Percentiles rank a stretch among this genome's conserved stretches.
Evolutionary conservation across 192 early-diverging fungal genomes (phyloP).

Genomic region (Coemansia sp.): DNA sequence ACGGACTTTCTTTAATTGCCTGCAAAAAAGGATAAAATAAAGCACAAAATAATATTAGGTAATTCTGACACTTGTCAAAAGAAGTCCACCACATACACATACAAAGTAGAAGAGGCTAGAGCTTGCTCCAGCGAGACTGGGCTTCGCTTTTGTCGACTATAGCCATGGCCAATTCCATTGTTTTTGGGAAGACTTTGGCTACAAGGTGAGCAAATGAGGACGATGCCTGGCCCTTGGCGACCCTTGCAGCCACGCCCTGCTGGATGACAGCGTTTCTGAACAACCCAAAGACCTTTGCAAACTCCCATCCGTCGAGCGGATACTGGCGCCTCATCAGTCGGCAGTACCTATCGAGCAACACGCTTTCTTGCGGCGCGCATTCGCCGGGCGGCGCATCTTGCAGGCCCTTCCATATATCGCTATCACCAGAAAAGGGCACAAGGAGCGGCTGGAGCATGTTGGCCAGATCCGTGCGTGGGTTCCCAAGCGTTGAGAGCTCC

Average conservation of each 20-base stretch:
- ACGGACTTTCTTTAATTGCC: background rate
- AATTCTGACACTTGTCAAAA: too few relatives aligned
- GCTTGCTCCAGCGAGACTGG: constrained; percentile 31
- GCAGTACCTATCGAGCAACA: constrained; percentile 77
- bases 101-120: constrained; percentile 12
- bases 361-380: constrained; percentile 64
- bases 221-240: constrained; percentile 83
- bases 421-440: constrained; percentile 34
- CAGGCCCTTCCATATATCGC: constrained; percentile 49
- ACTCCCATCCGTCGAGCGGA: constrained; percentile 78
- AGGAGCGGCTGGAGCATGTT: constrained; percentile 79
- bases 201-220: constrained; percentile 61
- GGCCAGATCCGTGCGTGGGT: constrained; percentile 88
- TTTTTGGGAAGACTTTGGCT: constrained; percentile 37
- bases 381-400: constrained; percentile 46
- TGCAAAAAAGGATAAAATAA: constrained; percentile 12
- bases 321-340: constrained; percentile 57
- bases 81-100: background rate
- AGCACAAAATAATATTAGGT: too few relatives aligned
- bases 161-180: constrained; percentile 57
- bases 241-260: constrained; percentile 89
- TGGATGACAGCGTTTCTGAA: constrained; percentile 82
- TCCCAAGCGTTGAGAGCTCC: constrained; percentile 88
- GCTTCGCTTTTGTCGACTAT: constrained; percentile 56
- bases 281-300: constrained; percentile 82